Percentiles rank a stretch among this genome's conserved stretches.
These are phyloP conservation scores for Discostella stelligeroides DNA, from an alignment of 108 stramenopile genomes.

Conservation along the genomic window DNA sequence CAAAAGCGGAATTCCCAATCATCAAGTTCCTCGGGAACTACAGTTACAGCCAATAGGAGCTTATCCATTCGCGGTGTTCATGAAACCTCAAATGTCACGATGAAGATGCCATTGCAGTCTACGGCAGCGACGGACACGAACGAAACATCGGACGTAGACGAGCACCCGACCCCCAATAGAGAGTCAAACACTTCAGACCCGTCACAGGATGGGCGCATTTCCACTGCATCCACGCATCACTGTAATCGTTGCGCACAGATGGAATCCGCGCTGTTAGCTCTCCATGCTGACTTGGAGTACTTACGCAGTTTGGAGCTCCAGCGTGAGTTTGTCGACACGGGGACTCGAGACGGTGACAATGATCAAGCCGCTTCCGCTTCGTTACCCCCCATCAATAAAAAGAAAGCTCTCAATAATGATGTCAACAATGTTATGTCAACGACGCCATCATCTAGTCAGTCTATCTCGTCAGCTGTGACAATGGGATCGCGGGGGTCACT, in stretches of 20 bases:
- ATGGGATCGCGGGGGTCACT: constrained; percentile 11
- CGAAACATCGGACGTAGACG: neutral
- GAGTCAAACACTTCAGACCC: neutral
- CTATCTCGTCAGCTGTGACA: constrained; percentile 13
- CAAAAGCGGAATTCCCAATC: neutral
- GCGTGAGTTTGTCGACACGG: constrained; percentile 37
- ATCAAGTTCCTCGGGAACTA: neutral
- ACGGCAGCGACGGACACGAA: neutral
- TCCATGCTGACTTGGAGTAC: constrained; percentile 61
- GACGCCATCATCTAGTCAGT: constrained; percentile 11
- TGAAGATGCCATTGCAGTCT: too few relatives aligned
- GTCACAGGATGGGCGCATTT: neutral
- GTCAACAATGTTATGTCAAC: neutral
- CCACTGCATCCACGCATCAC: neutral
- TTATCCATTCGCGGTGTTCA: neutral
- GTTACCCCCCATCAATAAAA: constrained; percentile 10
- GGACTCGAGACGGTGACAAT: constrained; percentile 6
- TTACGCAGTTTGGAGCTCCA: constrained; percentile 52
- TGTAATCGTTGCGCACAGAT: constrained; percentile 43
- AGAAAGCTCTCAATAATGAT: neutral
- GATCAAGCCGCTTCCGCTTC: neutral
- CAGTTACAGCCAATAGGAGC: constrained; percentile 9
- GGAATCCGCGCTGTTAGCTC: constrained; percentile 37
- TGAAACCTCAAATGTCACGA: neutral
- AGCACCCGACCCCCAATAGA: neutral